These are phyloP conservation scores for Saccharomycopsis sp. DNA, from an alignment of 805 yeast genomes.

Conservation along the genomic window DNA sequence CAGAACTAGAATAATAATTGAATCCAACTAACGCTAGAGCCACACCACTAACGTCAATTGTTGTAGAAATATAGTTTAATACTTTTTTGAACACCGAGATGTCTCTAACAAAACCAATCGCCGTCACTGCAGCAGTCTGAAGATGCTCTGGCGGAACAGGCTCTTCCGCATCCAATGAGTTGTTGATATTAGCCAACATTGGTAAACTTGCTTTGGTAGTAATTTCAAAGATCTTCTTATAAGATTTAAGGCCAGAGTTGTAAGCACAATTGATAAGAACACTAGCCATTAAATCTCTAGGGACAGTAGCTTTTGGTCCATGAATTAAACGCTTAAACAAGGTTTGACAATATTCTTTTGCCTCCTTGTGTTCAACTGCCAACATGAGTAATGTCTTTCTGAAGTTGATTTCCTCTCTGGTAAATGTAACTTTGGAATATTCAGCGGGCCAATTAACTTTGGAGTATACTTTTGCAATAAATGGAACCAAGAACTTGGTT, in stretches of 20 bases:
- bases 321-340: constrained; percentile 44
- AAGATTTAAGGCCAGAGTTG: constrained; percentile 38
- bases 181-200: constrained; percentile 14
- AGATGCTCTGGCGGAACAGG: constrained; percentile 36
- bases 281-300: constrained; percentile 42
- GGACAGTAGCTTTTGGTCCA: constrained; percentile 46
- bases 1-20: constrained; percentile 28
- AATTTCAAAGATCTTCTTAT: constrained; percentile 51
- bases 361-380: constrained; percentile 27
- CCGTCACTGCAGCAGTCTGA: constrained; percentile 49
- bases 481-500: constrained; percentile 4
- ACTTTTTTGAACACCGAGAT: constrained; percentile 40
- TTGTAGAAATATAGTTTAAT: constrained; percentile 49
- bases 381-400: constrained; percentile 39
- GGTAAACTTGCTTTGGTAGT: constrained; percentile 15
- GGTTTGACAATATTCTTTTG: constrained; percentile 30
- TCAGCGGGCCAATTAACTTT: constrained; percentile 30
- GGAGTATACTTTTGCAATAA: constrained; percentile 1
- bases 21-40: constrained; percentile 55
- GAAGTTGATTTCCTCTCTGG: constrained; percentile 35
- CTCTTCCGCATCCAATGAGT: constrained; percentile 22
- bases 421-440: constrained; percentile 12
- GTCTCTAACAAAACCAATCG: constrained; percentile 44
- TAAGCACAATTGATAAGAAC: constrained; percentile 37
- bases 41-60: constrained; percentile 47